Base-by-base conservation (phyloP, 164 flowering plant genomes). In the Malania oleifera region DNA sequence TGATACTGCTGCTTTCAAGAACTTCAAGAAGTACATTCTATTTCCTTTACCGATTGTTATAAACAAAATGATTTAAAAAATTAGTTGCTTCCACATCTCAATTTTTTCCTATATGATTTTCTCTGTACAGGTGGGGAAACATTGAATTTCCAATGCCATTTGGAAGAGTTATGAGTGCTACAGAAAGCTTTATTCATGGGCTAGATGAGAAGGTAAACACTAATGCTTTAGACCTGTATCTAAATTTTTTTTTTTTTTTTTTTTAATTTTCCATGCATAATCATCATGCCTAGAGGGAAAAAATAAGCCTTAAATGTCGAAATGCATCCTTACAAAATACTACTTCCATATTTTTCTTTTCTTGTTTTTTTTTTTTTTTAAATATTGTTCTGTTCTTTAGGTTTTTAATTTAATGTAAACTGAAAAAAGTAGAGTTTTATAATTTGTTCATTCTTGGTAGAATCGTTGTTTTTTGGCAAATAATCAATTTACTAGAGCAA, bases 1-100 rank as follows among this genome's bases (percentile, higher is more conserved):
- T 68, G 99, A 93, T 58, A 90, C 99, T 72, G 97, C 99, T 72
- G 74, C 97, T 41, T 93, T 93, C 76, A 93, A 93, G 78, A 93
- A 93, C 80, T 93, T 93, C 75, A 87, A 87, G 63, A 93, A 86
- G 99, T 93, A 88, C 6, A 31, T 54, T 43, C n/a, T 34, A 5
- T 48, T 63, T 34, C 27, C 62, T 46, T 27, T 48, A 11, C 0
- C 19, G 31, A 14, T 37, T 57, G 18, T 12, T 7, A 20, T 45
- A 17, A 46, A n/a, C 1, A 18, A 37, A 12, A 29, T 31, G 31
- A 29, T 24, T 28, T 26, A 10, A 34, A 35, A 27, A 19, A 52
- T 45, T 0, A 2, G 48, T 18, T 58, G 53, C 26, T 46, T 6
- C 22, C 46, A 34, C 3, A 2, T 14, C 39, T 58, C 41, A 17